These are phyloP conservation scores for Immersiella caudata DNA, from an alignment of 495 filamentous ascomycete genomes.

Conservation along the genomic window DNA sequence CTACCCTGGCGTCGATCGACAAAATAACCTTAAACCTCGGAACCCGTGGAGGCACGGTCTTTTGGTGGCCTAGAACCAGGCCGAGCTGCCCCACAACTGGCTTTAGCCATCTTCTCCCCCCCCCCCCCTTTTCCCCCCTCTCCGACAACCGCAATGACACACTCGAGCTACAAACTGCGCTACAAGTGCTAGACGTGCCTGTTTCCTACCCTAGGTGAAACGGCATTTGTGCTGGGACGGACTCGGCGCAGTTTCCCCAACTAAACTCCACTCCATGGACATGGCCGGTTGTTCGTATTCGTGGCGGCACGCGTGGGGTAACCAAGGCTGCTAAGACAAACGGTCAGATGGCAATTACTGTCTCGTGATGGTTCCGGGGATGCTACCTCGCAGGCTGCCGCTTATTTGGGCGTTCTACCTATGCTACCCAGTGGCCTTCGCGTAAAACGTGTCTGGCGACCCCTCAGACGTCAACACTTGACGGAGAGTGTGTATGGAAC, in stretches of 20 bases:
- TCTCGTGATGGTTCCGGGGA: neutral
- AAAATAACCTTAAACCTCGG: conserved; percentile 18
- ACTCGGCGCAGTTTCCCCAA: neutral
- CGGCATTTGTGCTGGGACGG: neutral
- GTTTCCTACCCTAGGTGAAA: neutral
- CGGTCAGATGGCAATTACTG: neutral
- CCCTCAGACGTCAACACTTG: no score
- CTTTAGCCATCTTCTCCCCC: neutral
- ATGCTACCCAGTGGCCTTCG: no score
- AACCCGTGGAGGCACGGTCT: conserved; percentile 9
- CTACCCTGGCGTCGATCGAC: conserved; percentile 9
- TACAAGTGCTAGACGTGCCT: neutral
- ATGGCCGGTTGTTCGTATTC: neutral
- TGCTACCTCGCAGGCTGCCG: neutral
- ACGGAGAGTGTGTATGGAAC: no score
- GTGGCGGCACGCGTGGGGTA: neutral
- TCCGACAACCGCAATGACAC: neutral
- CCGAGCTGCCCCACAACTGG: conserved; percentile 2
- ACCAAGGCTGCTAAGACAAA: neutral
- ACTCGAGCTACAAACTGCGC: neutral
- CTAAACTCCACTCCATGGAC: neutral
- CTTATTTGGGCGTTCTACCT: no score
- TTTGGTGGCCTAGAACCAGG: neutral
- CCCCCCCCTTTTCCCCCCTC: neutral
- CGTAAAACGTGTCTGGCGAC: neutral